Base-by-base conservation (phyloP, 805 yeast genomes). In the Candida silvatica region DNA sequence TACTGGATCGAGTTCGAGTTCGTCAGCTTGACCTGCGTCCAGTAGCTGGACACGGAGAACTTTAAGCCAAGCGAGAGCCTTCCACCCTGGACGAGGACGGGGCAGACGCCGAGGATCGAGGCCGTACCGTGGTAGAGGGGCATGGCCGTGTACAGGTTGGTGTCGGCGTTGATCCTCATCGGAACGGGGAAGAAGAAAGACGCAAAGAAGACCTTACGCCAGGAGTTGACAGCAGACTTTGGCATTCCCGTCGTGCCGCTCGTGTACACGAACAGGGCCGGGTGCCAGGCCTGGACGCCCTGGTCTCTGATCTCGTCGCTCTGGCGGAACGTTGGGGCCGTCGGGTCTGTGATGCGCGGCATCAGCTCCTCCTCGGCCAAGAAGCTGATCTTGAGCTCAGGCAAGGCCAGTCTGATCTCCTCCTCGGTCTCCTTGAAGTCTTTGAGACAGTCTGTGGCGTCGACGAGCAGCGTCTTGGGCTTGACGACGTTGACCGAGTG, bases 171-270 rank as follows among this genome's bases (percentile, higher is more conserved):
- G 45, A 85, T 65, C 39, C 75, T 69, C 62, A 81, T 70, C 28
- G 84, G 78, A 43, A 69, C 69, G 1, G 85, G 84, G 51, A 85
- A 87, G 18, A 84, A 52, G 2, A 67, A 58, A 1, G 85, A 62
- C 1, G 94, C 95, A 63, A 81, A 64, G 31, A 68, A 71, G 5
- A 82, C 71, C 57, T 87, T 88, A 48, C 86, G 69, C 96, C 96
- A 87, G 4, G 92, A 79, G 77, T 88, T 78, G 37, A 83, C 80
- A 2, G 95, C 97, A 4, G 96, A 82, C 57, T 88, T 88, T 12
- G 97, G 97, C 41, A 88, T 61, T 0, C 97, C 97, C 0, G 97
- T 85, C 5, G 97, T 90, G 27, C 97, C 97, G 0, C 95, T 83
- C 1, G 97, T 88, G 56, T 80, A 88, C 34, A 88, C 84, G 44